Evolutionary conservation across 306 rosid genomes (phyloP), one percentile per base, ranked within the genome.

Genomic region (Cucumis melo): DNA sequence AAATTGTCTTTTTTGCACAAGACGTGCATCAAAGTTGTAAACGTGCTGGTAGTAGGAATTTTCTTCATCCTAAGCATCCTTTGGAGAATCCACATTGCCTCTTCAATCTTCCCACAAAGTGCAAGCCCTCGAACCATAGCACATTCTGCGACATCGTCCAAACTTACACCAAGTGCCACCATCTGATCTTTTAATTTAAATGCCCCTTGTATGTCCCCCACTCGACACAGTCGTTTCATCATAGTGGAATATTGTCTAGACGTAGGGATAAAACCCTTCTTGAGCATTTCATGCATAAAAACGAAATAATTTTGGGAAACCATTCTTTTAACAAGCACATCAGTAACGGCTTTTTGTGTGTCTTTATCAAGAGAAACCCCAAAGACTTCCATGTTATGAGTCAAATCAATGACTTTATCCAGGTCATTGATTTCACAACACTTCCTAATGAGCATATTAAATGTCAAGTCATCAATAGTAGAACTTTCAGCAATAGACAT

Each of bases 51-150:
- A 42, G 93, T 91, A 81, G 96, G 96, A 79, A 82, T 72, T 63
- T 85, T 77, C 80, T 42, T 72, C 81, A 17, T 80, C 77, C 70
- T 81, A 76, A 86, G 87, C 92, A 91, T 82, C 79, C 50, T 73
- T 81, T 83, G 80, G 75, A 91, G 82, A 83, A 89, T 55, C 79
- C 80, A 78, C 86, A 81, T 60, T 32, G 93, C 93, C 50, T 83
- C 80, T 83, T 89, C 91, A 55, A 76, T 78, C 86, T 83, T 83
- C 84, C 87, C 88, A 75, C 86, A 85, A 76, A 10, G 81, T 19
- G 88, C 91, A 67, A 91, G 89, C 81, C 89, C 97, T 85, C 93
- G 84, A 66, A 87, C 76, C 74, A 88, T 76, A 81, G 97, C 93
- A 44, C 96, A 85, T 86, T 89, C 90, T 63, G 92, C 90, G 85